These are phyloP conservation scores for Clathrus columnatus DNA, from an alignment of 768 basidiomycete species.

Conservation along the genomic window DNA sequence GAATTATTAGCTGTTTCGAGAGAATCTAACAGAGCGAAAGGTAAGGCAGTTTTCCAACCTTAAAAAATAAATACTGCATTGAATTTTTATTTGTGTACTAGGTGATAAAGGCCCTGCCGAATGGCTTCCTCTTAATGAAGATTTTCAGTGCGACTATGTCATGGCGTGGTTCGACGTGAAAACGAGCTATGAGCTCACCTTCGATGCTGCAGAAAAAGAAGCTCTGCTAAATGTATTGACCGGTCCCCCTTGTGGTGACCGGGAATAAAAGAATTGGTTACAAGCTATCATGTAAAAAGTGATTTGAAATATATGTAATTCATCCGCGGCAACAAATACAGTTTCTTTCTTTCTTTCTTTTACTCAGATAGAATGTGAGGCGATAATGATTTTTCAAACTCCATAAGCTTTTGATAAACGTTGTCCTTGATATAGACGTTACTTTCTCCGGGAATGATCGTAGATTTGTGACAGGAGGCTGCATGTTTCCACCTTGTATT, in stretches of 20 bases:
- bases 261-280: too few relatives aligned
- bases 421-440: conserved; percentile 51
- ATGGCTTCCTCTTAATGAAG: conserved; percentile 43
- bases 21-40: conserved; percentile 41
- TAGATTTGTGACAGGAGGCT: conserved; percentile 60
- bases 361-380: too few relatives aligned
- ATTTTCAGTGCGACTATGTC: conserved; percentile 43
- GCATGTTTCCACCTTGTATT: conserved; percentile 72
- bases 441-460: conserved; percentile 44
- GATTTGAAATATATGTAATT: too few relatives aligned
- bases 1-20: conserved; percentile 44
- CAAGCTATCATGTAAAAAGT: too few relatives aligned
- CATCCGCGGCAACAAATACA: too few relatives aligned
- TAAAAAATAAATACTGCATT: background rate
- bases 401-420: conserved; percentile 17
- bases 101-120: conserved; percentile 42
- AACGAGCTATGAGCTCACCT: conserved; percentile 37
- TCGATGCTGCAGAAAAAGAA: conserved; percentile 44
- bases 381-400: background rate
- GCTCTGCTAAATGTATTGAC: conserved; percentile 35
- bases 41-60: conserved; percentile 17
- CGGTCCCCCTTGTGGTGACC: too few relatives aligned
- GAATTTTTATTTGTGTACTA: conserved; percentile 13
- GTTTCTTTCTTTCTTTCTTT: too few relatives aligned
- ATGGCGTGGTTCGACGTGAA: conserved; percentile 46